Evolutionary conservation across 441 rosid species (phyloP).

Genomic region (Adansonia rubrostipa): DNA sequence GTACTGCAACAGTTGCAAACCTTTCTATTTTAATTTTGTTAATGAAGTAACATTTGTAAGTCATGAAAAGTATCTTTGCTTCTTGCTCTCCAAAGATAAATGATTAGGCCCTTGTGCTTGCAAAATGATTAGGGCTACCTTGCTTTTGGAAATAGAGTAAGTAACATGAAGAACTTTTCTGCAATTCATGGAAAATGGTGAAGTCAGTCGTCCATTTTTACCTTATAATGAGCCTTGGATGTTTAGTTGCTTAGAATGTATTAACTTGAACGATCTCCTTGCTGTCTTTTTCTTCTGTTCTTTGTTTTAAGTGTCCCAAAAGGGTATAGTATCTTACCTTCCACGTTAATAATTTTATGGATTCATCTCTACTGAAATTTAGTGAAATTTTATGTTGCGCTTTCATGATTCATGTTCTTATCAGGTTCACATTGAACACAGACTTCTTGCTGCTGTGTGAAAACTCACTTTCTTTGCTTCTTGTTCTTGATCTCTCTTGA

Average conservation of each 20-base stretch:
- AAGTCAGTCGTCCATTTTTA: neutral
- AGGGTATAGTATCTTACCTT: neutral
- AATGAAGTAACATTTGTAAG: neutral
- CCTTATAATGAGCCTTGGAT: neutral
- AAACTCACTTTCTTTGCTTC: neutral
- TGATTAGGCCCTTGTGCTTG: neutral
- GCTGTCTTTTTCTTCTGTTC: neutral
- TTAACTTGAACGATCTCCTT: neutral
- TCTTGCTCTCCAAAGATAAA: neutral
- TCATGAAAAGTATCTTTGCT: neutral
- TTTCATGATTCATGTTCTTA: neutral
- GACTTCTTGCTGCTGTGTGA: neutral
- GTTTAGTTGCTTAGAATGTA: neutral
- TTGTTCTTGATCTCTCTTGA: neutral
- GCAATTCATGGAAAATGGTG: neutral
- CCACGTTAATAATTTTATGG: conserved; percentile 19
- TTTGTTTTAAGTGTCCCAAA: neutral
- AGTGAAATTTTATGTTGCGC: neutral
- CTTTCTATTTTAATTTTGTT: neutral
- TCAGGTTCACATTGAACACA: neutral
- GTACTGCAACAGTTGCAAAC: neutral
- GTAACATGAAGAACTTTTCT: neutral
- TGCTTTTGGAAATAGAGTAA: neutral
- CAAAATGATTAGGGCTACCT: neutral
- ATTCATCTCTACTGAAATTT: neutral